These are phyloP conservation scores for Fusarium pseudocircinatum DNA, from an alignment of 2,329 filamentous ascomycete genomes.

Conservation along the genomic window DNA sequence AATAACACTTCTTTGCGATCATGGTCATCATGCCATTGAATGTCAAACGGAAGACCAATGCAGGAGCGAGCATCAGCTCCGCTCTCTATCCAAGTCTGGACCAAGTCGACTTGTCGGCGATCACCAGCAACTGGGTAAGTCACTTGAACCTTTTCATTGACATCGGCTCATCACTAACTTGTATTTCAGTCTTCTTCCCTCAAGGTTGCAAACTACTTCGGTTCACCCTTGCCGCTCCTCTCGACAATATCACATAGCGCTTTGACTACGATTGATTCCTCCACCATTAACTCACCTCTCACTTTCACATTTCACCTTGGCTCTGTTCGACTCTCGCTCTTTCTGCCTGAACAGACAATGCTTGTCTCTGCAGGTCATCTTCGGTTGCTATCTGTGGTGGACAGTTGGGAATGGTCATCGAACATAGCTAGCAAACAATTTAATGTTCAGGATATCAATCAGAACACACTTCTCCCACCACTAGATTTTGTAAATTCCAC, in stretches of 20 bases:
- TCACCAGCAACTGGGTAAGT: neutral
- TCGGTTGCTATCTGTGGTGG: neutral
- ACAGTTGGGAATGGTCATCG: neutral
- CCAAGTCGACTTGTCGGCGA: neutral
- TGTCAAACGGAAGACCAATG: neutral
- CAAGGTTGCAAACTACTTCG: neutral
- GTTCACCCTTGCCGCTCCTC: neutral
- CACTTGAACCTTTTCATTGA: no score
- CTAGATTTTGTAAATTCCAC: neutral
- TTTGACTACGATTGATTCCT: neutral
- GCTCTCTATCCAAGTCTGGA: neutral
- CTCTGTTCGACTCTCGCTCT: no score
- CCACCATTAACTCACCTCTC: neutral
- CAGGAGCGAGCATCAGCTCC: neutral
- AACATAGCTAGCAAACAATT: neutral
- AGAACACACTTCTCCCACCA: neutral
- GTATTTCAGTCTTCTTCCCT: neutral
- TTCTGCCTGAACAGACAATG: accelerated
- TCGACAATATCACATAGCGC: neutral
- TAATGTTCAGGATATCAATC: neutral
- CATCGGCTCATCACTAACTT: neutral
- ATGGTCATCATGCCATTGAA: neutral
- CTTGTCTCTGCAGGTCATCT: neutral
- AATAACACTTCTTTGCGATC: no score
- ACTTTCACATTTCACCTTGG: no score